phyloP scores from a whole-genome alignment of 2,329 filamentous ascomycete genomes.

The Fusarium sp. region DNA sequence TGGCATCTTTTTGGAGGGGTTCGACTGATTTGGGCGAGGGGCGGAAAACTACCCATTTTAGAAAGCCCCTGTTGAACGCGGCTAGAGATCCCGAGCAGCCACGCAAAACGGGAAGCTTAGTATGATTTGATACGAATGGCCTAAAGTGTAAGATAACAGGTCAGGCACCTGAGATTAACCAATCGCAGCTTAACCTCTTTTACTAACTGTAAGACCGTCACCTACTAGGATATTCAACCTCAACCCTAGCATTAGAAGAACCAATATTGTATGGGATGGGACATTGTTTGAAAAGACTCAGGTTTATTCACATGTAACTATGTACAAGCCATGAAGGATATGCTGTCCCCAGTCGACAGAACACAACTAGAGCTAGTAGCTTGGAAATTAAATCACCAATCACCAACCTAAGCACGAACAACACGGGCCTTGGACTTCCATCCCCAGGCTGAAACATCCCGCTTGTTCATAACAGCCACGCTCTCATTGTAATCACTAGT shows the following conservation, averaged over 20 bases:
- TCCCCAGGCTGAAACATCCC: slow-evolving; percentile 26
- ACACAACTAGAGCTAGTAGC: not conserved
- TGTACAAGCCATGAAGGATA: not conserved
- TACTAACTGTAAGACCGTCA: not conserved
- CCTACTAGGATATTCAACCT: rapidly evolving
- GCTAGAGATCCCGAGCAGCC: slow-evolving; percentile 17
- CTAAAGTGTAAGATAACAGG: not conserved
- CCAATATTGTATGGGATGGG: rapidly evolving
- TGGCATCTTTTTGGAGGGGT: not conserved
- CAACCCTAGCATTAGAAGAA: rapidly evolving
- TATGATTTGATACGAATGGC: not conserved
- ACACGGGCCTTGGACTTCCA: slow-evolving; percentile 29
- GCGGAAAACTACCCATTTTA: slow-evolving; percentile 9
- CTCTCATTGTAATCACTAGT: slow-evolving; percentile 50
- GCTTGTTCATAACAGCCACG: slow-evolving; percentile 34
- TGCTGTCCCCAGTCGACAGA: not conserved
- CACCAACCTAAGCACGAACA: slow-evolving; percentile 2
- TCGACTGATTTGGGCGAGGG: not conserved
- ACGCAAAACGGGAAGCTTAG: not conserved
- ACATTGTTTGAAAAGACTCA: not conserved
- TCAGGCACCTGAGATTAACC: rapidly evolving
- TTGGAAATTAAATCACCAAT: not conserved
- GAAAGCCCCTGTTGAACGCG: not conserved
- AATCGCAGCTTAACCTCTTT: not conserved
- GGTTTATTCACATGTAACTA: not conserved